Evolutionary conservation across 148 eudicot species (phyloP), one percentile per base, ranked within the genome.

Genomic region (Nepenthes gracilis): DNA sequence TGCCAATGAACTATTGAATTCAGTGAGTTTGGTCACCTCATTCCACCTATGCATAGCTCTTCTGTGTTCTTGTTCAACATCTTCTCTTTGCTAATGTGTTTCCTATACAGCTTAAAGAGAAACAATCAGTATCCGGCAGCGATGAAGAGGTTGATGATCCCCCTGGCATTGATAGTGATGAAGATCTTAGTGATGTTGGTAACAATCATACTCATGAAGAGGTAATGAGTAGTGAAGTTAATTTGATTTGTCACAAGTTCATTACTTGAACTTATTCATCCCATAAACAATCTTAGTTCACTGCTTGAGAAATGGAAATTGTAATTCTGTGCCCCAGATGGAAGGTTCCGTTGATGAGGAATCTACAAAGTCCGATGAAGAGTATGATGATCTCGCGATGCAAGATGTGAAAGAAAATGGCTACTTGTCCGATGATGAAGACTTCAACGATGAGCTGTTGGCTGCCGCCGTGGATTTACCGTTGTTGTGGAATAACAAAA

Each of bases 311-410:
- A 23, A 23, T 23, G 23, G 23, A 23, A 23, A 23, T 23, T 23
- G 8, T 40, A 8, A 40, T 40, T 40, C 8, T 40, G 45, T 8
- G 8, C 23, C 23, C 23, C 47, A 92, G 96, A 68, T 92, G 74
- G 96, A 88, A 70, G 97, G 98, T 5, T 92, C 98, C 9, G 98
- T 92, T 36, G 98, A 92, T 59, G 98, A 92, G 77, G 88, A 69
- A 60, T 92, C 94, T 11, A 82, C 88, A 4, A 84, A 86, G 70
- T 88, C 96, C 8, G 97, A 90, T 35, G 97, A 90, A 70, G 97
- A 90, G 65, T 90, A 87, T 11, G 97, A 90, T 55, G 97, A 90
- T 75, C 75, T 90, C 47, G 97, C 88, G 0, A 87, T 90, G 90
- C 78, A 77, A 63, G 96, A 88, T 67, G 70, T 70, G 54, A 78